Percentiles rank a stretch among this genome's conserved stretches.
Conservation (phyloP, 2,329 filamentous ascomycete genomes). For the Arachnopeziza araneosa region DNA sequence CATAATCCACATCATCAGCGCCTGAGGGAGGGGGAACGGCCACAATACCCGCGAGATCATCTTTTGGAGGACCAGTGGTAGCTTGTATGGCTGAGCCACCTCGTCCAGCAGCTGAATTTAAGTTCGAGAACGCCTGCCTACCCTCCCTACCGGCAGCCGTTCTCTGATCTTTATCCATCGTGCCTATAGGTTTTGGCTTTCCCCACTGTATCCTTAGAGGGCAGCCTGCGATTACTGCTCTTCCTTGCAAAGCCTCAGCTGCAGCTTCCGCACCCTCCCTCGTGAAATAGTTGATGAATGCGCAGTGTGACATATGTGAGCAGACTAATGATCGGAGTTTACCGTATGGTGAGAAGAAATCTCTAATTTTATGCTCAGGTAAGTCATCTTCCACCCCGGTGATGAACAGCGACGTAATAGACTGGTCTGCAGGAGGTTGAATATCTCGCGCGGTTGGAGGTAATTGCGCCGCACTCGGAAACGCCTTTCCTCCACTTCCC, state of each 20-base stretch:
- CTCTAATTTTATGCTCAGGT: conserved; percentile 83
- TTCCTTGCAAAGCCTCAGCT: conserved; percentile 77
- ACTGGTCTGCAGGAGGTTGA: conserved; percentile 73
- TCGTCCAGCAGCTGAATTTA: conserved; percentile 34
- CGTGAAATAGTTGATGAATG: conserved; percentile 90
- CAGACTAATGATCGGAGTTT: conserved; percentile 90
- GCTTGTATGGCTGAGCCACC: conserved; percentile 24
- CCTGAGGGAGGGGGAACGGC: conserved; percentile 74
- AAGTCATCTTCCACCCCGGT: conserved; percentile 95
- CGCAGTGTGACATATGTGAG: conserved; percentile 94
- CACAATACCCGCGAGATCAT: conserved; percentile 29
- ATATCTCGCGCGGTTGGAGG: conserved; percentile 83
- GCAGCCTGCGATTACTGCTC: conserved; percentile 84
- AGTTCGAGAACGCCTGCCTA: conserved; percentile 49
- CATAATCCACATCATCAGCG: conserved; percentile 68
- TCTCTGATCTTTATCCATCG: conserved; percentile 81
- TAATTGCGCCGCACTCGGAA: conserved; percentile 65
- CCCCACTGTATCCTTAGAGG: conserved; percentile 90
- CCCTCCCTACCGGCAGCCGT: conserved; percentile 77
- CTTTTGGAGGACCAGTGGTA: conserved; percentile 18
- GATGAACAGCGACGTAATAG: conserved; percentile 88
- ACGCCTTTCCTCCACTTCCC: conserved; percentile 45
- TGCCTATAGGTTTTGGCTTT: conserved; percentile 84
- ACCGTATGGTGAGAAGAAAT: conserved; percentile 84
- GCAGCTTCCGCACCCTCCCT: conserved; percentile 81